Evolutionary conservation across 2,329 filamentous ascomycete genomes (phyloP).

Genomic region (Monosporascus sp.): DNA sequence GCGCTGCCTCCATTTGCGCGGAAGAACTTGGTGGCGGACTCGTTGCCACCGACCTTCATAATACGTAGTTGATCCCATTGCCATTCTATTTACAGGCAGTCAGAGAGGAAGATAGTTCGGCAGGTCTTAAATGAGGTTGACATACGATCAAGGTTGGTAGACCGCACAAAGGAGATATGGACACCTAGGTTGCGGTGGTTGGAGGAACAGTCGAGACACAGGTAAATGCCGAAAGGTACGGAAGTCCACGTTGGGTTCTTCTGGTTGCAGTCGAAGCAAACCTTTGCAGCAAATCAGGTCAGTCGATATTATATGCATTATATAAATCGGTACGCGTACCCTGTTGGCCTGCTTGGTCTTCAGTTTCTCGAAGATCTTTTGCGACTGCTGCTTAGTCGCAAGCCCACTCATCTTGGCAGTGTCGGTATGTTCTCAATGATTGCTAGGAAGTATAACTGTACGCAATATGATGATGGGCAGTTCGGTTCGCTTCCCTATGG

Average conservation of each 20-base stretch:
- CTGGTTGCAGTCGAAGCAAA: conserved; percentile 96
- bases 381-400: conserved; percentile 90
- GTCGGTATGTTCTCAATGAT: conserved; percentile 2
- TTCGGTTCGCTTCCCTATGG: too few relatives aligned
- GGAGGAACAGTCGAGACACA: conserved; percentile 95
- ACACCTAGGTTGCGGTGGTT: conserved; percentile 97
- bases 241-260: conserved; percentile 99
- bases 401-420: conserved; percentile 54
- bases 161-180: conserved; percentile 98
- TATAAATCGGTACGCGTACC: conserved; percentile 45
- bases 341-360: conserved; percentile 94
- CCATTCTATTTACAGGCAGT: conserved; percentile 60
- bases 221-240: conserved; percentile 93
- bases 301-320: neutral
- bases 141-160: conserved; percentile 96
- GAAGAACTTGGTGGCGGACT: conserved; percentile 97
- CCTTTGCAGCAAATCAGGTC: conserved; percentile 33
- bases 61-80: conserved; percentile 97
- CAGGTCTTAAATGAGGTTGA: conserved; percentile 17
- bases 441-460: neutral
- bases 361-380: conserved; percentile 96
- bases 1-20: conserved; percentile 92
- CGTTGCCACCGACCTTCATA: conserved; percentile 98
- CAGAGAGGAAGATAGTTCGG: neutral
- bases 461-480: neutral